Percentiles rank a stretch among this genome's conserved stretches.
Conservation (phyloP, 352 stramenopile species). For the Phytophthora pisi region DNA sequence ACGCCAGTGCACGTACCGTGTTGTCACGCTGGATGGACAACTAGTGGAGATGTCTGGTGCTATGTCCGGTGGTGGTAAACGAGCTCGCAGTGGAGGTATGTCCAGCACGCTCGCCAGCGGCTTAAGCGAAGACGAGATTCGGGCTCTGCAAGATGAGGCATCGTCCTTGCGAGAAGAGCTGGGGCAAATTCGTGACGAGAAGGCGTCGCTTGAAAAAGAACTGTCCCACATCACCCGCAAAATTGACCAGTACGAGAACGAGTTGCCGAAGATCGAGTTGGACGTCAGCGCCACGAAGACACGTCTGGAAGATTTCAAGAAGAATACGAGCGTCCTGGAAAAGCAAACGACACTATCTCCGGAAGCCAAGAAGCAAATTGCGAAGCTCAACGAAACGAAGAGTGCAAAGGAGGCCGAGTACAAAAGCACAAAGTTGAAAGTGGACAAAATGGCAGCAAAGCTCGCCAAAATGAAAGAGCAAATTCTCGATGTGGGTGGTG, state of each 20-base stretch:
- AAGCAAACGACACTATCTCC: constrained; percentile 88
- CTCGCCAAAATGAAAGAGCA: constrained; percentile 93
- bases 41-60: constrained; percentile 99
- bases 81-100: constrained; percentile 94
- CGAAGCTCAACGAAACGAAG: constrained; percentile 85
- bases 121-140: constrained; percentile 69
- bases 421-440: constrained; percentile 60
- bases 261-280: constrained; percentile 92
- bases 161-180: constrained; percentile 55
- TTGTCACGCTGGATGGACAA: constrained; percentile 98
- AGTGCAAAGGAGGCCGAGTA: constrained; percentile 90
- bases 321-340: constrained; percentile 74
- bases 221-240: constrained; percentile 80
- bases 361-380: constrained; percentile 88
- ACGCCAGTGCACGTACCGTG: constrained; percentile 93
- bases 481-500: constrained; percentile 95
- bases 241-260: constrained; percentile 91
- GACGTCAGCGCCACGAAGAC: constrained; percentile 74
- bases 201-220: constrained; percentile 83
- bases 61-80: constrained; percentile 98
- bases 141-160: constrained; percentile 62
- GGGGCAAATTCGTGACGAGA: constrained; percentile 65
- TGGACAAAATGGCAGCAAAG: constrained; percentile 73
- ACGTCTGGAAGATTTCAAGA: constrained; percentile 62
- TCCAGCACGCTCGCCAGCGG: constrained; percentile 65